These are phyloP conservation scores for Pichia sp. DNA, from an alignment of 1,139 yeast species.

Conservation along the genomic window DNA sequence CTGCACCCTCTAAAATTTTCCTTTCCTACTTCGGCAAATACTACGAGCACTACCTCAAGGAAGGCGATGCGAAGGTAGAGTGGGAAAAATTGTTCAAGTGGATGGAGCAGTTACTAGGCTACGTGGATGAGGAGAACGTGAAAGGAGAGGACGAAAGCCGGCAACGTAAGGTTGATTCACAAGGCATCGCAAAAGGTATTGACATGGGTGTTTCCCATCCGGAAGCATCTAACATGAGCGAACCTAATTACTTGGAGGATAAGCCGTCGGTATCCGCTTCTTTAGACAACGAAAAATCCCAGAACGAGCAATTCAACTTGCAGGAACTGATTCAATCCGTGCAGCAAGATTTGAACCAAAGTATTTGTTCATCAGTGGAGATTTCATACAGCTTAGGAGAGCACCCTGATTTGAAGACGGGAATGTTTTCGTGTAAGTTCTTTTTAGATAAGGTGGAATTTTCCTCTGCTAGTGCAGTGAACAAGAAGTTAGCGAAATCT, in stretches of 20 bases:
- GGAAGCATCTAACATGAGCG: not conserved
- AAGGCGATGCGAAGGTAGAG: not conserved
- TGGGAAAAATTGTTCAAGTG: conserved; percentile 5
- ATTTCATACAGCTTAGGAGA: conserved; percentile 5
- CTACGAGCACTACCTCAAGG: conserved; percentile 2
- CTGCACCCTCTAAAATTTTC: conserved; percentile 4
- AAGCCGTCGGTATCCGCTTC: too few species aligned
- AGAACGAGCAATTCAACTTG: not conserved
- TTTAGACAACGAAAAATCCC: too few species aligned
- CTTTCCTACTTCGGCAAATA: conserved; percentile 13
- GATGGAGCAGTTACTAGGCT: conserved; percentile 11
- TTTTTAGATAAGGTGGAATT: conserved; percentile 1
- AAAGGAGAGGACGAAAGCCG: not conserved
- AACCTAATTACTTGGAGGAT: not conserved
- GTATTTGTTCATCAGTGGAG: not conserved
- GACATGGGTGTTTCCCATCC: not conserved
- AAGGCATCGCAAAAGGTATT: not conserved
- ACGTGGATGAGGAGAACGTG: not conserved
- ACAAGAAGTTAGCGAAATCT: conserved; percentile 19
- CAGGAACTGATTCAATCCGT: conserved; percentile 13
- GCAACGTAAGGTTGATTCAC: not conserved
- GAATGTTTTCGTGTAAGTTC: conserved; percentile 9
- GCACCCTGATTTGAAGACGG: conserved; percentile 5
- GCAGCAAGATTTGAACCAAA: conserved; percentile 17
- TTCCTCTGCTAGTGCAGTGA: conserved; percentile 9